Evolutionary conservation across 108 stramenopile species (phyloP).

Genomic region (Skeletonema menzelii): DNA sequence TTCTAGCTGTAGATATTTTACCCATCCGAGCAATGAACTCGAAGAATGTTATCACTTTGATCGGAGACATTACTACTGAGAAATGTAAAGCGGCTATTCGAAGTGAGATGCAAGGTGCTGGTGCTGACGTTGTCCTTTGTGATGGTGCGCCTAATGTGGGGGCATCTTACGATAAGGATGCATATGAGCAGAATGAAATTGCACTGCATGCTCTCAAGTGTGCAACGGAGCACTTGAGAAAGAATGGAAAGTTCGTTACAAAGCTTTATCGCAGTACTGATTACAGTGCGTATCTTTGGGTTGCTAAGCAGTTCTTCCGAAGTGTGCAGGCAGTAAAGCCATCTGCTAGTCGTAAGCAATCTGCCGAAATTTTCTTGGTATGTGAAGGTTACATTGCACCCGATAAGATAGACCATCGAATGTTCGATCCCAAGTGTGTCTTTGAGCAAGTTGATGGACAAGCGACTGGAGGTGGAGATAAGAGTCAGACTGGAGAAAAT

Average conservation of each 20-base stretch:
- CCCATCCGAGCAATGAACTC: constrained; percentile 85
- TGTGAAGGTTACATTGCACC: constrained; percentile 90
- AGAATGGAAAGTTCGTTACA: constrained; percentile 92
- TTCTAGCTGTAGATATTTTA: constrained; percentile 97
- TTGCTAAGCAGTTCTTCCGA: constrained; percentile 94
- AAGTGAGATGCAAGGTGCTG: constrained; percentile 66
- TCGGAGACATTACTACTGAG: constrained; percentile 97
- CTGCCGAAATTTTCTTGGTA: constrained; percentile 98
- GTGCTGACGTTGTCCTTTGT: constrained; percentile 96
- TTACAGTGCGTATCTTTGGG: constrained; percentile 97
- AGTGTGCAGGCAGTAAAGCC: constrained; percentile 94
- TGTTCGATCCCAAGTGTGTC: constrained; percentile 97
- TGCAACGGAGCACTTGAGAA: constrained; percentile 90
- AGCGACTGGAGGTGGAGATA: constrained; percentile 66
- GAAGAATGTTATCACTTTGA: constrained; percentile 86
- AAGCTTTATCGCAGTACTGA: constrained; percentile 97
- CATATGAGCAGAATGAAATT: constrained; percentile 98
- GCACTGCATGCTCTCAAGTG: constrained; percentile 94
- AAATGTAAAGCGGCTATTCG: constrained; percentile 89
- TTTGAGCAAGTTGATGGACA: constrained; percentile 89
- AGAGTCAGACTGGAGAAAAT: constrained; percentile 42
- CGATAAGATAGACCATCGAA: constrained; percentile 90
- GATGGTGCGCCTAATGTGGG: constrained; percentile 99
- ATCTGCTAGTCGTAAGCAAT: constrained; percentile 86
- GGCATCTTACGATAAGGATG: constrained; percentile 95